These are phyloP conservation scores for Lipomyces yamadae DNA, from an alignment of 805 yeast genomes.

Conservation along the genomic window DNA sequence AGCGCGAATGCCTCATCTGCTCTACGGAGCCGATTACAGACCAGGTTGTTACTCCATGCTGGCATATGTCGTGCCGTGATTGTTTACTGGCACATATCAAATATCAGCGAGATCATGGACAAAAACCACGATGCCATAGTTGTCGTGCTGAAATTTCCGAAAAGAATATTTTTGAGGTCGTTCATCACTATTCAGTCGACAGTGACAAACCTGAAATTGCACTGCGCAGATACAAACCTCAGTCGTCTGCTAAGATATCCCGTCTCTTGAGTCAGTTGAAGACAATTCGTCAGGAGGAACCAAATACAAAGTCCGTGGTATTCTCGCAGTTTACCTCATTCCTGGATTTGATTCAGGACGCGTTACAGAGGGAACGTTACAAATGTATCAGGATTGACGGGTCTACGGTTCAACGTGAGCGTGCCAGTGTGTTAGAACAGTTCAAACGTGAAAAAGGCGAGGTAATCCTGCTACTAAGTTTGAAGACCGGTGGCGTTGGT, in stretches of 20 bases:
- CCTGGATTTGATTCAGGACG: slow-evolving; percentile 72
- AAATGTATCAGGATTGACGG: slow-evolving; percentile 81
- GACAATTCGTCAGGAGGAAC: slow-evolving; percentile 57
- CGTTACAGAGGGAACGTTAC: slow-evolving; percentile 58
- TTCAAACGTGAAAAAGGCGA: slow-evolving; percentile 52
- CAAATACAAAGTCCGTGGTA: slow-evolving; percentile 77
- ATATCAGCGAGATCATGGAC: slow-evolving; percentile 59
- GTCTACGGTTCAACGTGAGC: slow-evolving; percentile 64
- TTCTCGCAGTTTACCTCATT: slow-evolving; percentile 90
- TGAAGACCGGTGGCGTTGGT: slow-evolving; percentile 96
- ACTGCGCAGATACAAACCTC: slow-evolving; percentile 43
- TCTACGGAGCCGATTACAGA: slow-evolving; percentile 63
- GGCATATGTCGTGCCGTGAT: slow-evolving; percentile 75
- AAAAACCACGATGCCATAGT: slow-evolving; percentile 68
- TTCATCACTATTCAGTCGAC: slow-evolving; percentile 40
- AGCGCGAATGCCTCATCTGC: slow-evolving; percentile 84
- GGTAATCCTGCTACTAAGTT: slow-evolving; percentile 67
- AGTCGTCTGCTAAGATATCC: slow-evolving; percentile 71
- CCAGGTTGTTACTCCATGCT: slow-evolving; percentile 72
- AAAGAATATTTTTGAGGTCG: slow-evolving; percentile 54
- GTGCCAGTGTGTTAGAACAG: slow-evolving; percentile 62
- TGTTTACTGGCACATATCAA: slow-evolving; percentile 78
- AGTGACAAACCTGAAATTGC: slow-evolving; percentile 36
- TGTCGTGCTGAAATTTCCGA: slow-evolving; percentile 66
- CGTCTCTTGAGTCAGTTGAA: slow-evolving; percentile 68